These are phyloP conservation scores for Vigna unguiculata DNA, from an alignment of 306 rosid species.

Conservation along the genomic window DNA sequence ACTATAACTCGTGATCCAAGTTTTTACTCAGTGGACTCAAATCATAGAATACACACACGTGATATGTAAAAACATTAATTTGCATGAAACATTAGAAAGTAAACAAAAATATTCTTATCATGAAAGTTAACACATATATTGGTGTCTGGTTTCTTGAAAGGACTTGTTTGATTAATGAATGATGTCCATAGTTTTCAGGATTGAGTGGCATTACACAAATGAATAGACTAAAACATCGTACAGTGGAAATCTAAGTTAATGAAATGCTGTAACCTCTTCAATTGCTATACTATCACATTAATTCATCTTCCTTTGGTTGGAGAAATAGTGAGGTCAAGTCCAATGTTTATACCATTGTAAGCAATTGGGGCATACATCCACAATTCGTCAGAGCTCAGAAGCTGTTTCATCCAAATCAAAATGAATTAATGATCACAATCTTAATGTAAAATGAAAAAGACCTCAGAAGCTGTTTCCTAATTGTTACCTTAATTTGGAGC, in stretches of 20 bases:
- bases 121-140: background rate
- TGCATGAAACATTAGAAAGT: background rate
- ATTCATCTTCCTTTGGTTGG: constrained; percentile 43
- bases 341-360: constrained; percentile 77
- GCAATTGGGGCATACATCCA: constrained; percentile 98
- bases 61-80: background rate
- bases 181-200: background rate
- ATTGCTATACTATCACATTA: constrained; percentile 17
- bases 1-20: too few relatives aligned
- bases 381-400: constrained; percentile 84
- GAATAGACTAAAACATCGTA: constrained; percentile 2
- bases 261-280: background rate
- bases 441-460: background rate
- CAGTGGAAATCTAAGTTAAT: constrained; percentile 3
- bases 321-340: constrained; percentile 55
- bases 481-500: constrained; percentile 85
- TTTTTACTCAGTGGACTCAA: too few relatives aligned
- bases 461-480: background rate
- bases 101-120: background rate
- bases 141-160: constrained; percentile 2
- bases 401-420: constrained; percentile 55
- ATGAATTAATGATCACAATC: background rate
- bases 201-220: constrained; percentile 18
- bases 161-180: constrained; percentile 1
- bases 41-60: too few relatives aligned